Conservation (phyloP, 2,329 filamentous ascomycete species). For the Helotiales sp. region DNA sequence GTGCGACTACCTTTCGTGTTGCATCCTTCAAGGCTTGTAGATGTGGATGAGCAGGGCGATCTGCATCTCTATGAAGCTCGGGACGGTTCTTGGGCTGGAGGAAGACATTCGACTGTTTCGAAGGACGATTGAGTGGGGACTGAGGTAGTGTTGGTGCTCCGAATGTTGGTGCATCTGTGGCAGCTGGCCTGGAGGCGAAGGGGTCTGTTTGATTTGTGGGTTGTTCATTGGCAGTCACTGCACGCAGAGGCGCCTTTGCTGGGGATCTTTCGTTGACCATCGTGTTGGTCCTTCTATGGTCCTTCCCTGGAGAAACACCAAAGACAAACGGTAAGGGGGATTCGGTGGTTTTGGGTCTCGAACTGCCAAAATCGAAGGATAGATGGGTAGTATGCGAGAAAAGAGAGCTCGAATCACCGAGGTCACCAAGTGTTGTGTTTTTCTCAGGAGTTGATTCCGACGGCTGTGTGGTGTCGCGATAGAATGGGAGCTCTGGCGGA, state of each 20-base stretch:
- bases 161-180: conserved; percentile 30
- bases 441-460: conserved; percentile 7
- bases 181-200: conserved; percentile 10
- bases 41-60: conserved; percentile 30
- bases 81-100: conserved; percentile 34
- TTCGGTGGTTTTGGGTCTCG: conserved; percentile 10
- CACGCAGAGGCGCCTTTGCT: conserved; percentile 30
- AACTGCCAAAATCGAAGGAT: conserved; percentile 20
- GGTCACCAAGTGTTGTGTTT: conserved; percentile 25
- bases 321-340: conserved; percentile 26
- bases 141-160: conserved; percentile 34
- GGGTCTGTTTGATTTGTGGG: conserved; percentile 1
- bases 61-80: conserved; percentile 32
- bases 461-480: conserved; percentile 2
- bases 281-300: conserved; percentile 9
- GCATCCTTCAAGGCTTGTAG: conserved; percentile 32
- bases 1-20: conserved; percentile 26
- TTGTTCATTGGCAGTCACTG: conserved; percentile 28
- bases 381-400: conserved; percentile 26
- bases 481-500: conserved; percentile 5
- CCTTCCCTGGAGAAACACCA: conserved; percentile 13
- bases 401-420: conserved; percentile 36
- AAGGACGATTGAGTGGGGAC: conserved; percentile 31
- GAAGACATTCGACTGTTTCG: conserved; percentile 31
- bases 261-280: conserved; percentile 38